Conservation (phyloP, 345 rosid species). For the Nasturtium officinale region DNA sequence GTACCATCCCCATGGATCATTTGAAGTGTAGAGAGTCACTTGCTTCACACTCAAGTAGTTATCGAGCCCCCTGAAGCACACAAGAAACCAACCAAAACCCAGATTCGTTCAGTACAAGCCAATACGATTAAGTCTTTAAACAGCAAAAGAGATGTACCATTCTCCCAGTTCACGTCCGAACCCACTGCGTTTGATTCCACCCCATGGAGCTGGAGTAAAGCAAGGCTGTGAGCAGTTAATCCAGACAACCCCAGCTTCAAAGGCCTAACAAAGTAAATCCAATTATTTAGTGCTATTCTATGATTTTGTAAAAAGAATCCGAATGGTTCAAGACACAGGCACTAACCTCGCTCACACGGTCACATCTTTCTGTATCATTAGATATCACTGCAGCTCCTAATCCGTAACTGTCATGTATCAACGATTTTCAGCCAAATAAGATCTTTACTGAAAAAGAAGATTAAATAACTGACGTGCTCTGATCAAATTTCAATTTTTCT, state of each 20-base stretch:
- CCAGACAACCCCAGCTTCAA: conserved; percentile 90
- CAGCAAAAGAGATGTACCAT: conserved; percentile 57
- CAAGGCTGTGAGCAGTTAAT: conserved; percentile 97
- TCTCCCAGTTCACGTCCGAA: conserved; percentile 93
- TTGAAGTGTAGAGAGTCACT: conserved; percentile 72
- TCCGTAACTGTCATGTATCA: conserved; percentile 63
- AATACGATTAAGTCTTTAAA: conserved; percentile 7
- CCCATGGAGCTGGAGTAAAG: conserved; percentile 98
- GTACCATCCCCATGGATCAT: conserved; percentile 97
- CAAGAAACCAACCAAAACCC: conserved; percentile 17
- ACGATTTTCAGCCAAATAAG: conserved; percentile 21
- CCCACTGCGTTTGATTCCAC: conserved; percentile 92
- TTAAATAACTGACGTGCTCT: not conserved
- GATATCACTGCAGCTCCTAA: conserved; percentile 93
- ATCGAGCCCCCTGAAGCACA: conserved; percentile 78
- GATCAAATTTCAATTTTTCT: conserved; percentile 18
- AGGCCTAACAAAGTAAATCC: conserved; percentile 52
- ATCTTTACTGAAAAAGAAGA: conserved; percentile 11
- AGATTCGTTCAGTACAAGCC: conserved; percentile 25
- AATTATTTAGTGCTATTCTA: not conserved
- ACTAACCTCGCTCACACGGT: conserved; percentile 84
- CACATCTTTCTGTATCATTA: conserved; percentile 84
- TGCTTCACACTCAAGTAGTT: conserved; percentile 91
- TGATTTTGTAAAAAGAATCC: not conserved
- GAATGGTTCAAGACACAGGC: conserved; percentile 10